Evolutionary conservation across 2,329 filamentous ascomycete genomes (phyloP).

Genomic region (Dothideomycetes sp.): DNA sequence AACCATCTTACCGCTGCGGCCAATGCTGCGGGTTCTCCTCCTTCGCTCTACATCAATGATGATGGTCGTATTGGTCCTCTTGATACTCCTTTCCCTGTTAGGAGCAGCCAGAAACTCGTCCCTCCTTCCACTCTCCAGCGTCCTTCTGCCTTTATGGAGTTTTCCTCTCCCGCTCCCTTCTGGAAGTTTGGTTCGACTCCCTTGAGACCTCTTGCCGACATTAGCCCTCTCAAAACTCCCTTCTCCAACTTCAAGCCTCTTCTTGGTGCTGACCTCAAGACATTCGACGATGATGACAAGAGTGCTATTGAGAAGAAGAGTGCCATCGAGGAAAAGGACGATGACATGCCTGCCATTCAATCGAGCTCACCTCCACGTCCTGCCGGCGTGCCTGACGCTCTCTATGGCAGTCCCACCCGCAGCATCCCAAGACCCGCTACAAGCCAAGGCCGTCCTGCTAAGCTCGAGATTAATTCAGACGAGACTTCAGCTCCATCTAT

Average conservation of each 20-base stretch:
- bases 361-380: constrained; percentile 26
- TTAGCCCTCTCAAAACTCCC: constrained; percentile 31
- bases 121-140: constrained; percentile 73
- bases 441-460: constrained; percentile 10
- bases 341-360: constrained; percentile 24
- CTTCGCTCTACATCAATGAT: constrained; percentile 30
- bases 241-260: constrained; percentile 22
- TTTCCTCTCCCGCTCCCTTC: constrained; percentile 75
- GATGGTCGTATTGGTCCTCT: constrained; percentile 26
- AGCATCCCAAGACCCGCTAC: constrained; percentile 11
- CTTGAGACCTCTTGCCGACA: constrained; percentile 29
- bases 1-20: constrained; percentile 28
- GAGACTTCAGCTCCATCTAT: neutral
- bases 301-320: constrained; percentile 14
- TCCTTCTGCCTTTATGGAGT: constrained; percentile 77
- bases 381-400: constrained; percentile 15
- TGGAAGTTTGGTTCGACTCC: constrained; percentile 80
- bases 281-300: constrained; percentile 18
- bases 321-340: constrained; percentile 16
- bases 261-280: constrained; percentile 19
- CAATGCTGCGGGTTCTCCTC: constrained; percentile 29
- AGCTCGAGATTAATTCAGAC: constrained; percentile 7
- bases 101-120: constrained; percentile 53
- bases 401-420: constrained; percentile 26
- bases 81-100: constrained; percentile 30